Conservation (phyloP, 2,329 filamentous ascomycete species). For the Graphilbum fragrans region DNA sequence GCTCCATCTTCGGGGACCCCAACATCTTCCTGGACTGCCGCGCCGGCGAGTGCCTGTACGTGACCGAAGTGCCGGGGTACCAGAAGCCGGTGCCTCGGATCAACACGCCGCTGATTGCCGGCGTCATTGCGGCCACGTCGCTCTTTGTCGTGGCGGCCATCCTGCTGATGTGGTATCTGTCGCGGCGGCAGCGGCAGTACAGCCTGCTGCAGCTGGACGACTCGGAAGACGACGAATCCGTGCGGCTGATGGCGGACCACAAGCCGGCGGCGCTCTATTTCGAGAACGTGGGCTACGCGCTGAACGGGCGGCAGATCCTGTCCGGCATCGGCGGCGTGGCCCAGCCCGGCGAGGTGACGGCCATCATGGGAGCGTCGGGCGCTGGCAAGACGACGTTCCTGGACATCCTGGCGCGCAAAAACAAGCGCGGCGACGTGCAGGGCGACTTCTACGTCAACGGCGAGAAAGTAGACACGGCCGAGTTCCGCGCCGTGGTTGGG, state of each 20-base stretch:
- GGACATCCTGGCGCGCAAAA: slow-evolving; percentile 91
- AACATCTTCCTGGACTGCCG: slow-evolving; percentile 76
- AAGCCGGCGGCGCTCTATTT: slow-evolving; percentile 84
- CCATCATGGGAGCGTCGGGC: slow-evolving; percentile 96
- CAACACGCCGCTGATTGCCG: slow-evolving; percentile 91
- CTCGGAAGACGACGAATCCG: slow-evolving; percentile 69
- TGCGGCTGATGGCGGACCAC: slow-evolving; percentile 81
- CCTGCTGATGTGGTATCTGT: slow-evolving; percentile 75
- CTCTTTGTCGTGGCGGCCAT: slow-evolving; percentile 79
- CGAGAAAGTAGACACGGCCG: slow-evolving; percentile 69
- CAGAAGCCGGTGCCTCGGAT: slow-evolving; percentile 81
- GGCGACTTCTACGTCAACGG: slow-evolving; percentile 92
- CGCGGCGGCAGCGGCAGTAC: slow-evolving; percentile 57
- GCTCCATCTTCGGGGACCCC: slow-evolving; percentile 76
- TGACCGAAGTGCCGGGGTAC: slow-evolving; percentile 88
- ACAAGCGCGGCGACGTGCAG: slow-evolving; percentile 69
- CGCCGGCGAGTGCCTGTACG: slow-evolving; percentile 85
- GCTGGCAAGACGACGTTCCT: slow-evolving; percentile 96
- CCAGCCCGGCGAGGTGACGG: slow-evolving; percentile 89
- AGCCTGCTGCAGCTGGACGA: slow-evolving; percentile 76
- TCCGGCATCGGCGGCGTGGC: slow-evolving; percentile 70
- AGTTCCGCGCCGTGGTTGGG: slow-evolving; percentile 86
- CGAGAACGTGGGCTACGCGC: slow-evolving; percentile 70
- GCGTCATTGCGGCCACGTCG: slow-evolving; percentile 75
- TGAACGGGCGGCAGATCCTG: slow-evolving; percentile 83